Evolutionary conservation across 345 rosid species (phyloP).

Genomic region (Mercurialis annua): DNA sequence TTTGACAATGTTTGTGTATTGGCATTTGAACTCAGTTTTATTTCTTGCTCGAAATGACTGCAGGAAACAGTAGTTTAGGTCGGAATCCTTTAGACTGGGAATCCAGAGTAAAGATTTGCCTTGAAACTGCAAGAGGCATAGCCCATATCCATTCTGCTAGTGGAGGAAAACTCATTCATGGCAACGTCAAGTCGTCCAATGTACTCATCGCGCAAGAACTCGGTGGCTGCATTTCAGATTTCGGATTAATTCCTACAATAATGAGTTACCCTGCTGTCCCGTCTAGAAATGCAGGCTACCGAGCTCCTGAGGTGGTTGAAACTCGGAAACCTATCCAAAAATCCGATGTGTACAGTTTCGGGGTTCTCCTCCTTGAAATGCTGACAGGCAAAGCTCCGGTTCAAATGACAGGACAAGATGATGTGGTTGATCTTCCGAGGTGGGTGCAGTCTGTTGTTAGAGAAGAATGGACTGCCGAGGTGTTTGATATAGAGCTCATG

Average conservation of each 20-base stretch:
- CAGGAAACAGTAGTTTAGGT: slow-evolving; percentile 53
- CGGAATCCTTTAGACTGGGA: slow-evolving; percentile 64
- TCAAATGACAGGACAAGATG: slow-evolving; percentile 54
- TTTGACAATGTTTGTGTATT: too few species aligned
- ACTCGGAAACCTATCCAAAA: slow-evolving; percentile 54
- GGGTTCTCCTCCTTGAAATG: slow-evolving; percentile 79
- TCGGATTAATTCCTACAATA: slow-evolving; percentile 58
- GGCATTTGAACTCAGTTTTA: too few species aligned
- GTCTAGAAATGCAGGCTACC: slow-evolving; percentile 66
- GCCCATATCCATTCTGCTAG: slow-evolving; percentile 64
- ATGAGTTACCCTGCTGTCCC: slow-evolving; percentile 52
- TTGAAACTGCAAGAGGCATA: slow-evolving; percentile 72
- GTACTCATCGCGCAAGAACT: slow-evolving; percentile 60
- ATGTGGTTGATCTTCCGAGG: slow-evolving; percentile 67
- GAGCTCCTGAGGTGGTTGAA: slow-evolving; percentile 72
- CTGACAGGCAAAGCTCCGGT: slow-evolving; percentile 82
- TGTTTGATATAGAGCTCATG: slow-evolving; percentile 74
- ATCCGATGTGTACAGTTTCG: slow-evolving; percentile 79
- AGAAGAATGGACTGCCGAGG: slow-evolving; percentile 96
- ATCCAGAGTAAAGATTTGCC: slow-evolving; percentile 59
- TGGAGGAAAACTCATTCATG: slow-evolving; percentile 61
- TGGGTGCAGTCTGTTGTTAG: slow-evolving; percentile 91
- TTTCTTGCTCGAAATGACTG: slow-evolving; percentile 1
- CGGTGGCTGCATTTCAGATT: slow-evolving; percentile 62
- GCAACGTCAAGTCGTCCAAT: slow-evolving; percentile 78